phyloP scores from a whole-genome alignment of 1,284 basidiomycete genomes.

The Cryptococcus amylolentus region DNA sequence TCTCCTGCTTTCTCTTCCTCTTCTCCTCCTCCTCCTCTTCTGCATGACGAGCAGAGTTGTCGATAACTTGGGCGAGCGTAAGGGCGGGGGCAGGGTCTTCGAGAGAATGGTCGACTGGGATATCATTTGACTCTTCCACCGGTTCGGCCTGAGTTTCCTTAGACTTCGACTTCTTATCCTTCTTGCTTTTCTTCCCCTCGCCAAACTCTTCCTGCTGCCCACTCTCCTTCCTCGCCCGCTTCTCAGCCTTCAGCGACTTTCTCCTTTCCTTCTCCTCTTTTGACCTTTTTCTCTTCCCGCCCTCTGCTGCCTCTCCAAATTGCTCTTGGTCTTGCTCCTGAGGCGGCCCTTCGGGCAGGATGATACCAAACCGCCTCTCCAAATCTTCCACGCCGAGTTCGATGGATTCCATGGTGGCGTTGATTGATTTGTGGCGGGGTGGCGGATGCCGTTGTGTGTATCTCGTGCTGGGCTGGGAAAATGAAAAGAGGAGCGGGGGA shows the following conservation, averaged over 20 bases:
- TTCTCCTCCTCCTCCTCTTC: background rate
- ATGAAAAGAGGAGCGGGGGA: no score
- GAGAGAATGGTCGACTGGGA: background rate
- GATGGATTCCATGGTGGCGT: conserved; percentile 2
- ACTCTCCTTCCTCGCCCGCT: conserved; percentile 4
- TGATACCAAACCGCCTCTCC: background rate
- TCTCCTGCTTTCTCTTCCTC: background rate
- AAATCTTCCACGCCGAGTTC: background rate
- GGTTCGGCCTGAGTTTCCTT: background rate
- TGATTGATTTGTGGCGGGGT: no score
- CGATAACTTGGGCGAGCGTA: background rate
- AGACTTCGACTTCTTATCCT: background rate
- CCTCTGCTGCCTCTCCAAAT: background rate
- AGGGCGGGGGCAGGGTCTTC: background rate
- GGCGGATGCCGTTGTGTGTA: no score
- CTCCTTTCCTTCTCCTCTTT: conserved; percentile 8
- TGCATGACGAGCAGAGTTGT: background rate
- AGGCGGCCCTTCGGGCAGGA: no score
- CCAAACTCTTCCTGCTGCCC: background rate
- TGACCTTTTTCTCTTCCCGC: conserved; percentile 6
- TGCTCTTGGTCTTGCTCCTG: background rate
- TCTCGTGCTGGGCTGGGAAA: background rate
- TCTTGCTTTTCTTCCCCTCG: background rate
- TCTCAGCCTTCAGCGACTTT: background rate
- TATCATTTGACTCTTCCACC: background rate